Base-by-base conservation (phyloP, 1,284 basidiomycete species). In the Malassezia equina region DNA sequence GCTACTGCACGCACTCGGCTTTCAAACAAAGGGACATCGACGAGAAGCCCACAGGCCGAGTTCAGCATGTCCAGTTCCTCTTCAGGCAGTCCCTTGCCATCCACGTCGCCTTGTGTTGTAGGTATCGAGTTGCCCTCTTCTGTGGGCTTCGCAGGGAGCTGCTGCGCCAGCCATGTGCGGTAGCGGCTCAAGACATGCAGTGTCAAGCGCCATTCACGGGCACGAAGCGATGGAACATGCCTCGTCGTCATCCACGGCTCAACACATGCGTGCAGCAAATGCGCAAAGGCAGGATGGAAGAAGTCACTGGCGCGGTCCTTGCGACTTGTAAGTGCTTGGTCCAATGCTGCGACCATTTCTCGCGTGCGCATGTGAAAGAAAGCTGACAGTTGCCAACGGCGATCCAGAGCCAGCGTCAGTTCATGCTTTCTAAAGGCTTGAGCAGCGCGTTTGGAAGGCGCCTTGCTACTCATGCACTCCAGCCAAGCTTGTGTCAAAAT, bases 291-390 rank as follows among this genome's bases (percentile, higher is more conserved):
- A 52, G 58, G 15, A 56, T 62, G 12, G 21, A 6, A 7, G 59
- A 65, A 24, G 48, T 62, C 39, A 40, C 12, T 19, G 50, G 27
- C 27, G 3, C 25, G 33, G 23, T 45, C 33, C 34, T 52, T 27
- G n/a, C 3, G 17, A 9, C 12, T 25, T 12, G 11, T 23, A 9
- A 69, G 42, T 2, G 24, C 49, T 12, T 51, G 45, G 27, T 69
- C 67, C 4, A 69, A 49, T 25, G 28, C 31, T 3, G 53, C 54
- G 1, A 93, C 83, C 50, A 94, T 86, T 66, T 94, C 90, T 72
- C 95, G 93, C 85, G 90, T 93, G n/a, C 91, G 82, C 61, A 98
- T 79, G 73, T 98, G 93, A 75, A 94, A 96, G 73, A 98, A 98
- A 15, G 96, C 86, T 0, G 89, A 86, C 6, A 98, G 79, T 71